A percentile compares a stretch with the other conserved stretches of the same genome.
Conservation (phyloP, 83 land plant species). For the Picea mariana region DNA sequence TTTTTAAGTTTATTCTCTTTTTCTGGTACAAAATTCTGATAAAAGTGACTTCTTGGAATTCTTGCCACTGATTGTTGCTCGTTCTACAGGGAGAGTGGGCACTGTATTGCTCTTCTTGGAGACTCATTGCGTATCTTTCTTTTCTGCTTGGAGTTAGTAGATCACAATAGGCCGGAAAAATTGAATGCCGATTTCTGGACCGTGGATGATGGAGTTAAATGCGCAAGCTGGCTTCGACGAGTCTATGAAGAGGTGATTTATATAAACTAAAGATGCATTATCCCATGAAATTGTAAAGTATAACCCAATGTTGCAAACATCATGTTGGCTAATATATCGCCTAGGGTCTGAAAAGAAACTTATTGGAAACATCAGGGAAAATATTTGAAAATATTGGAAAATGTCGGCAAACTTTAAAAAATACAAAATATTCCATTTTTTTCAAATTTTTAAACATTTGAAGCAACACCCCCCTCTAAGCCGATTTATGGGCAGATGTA, state of each 20-base stretch:
- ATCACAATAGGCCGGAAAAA: conserved; percentile 15
- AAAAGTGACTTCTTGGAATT: not conserved
- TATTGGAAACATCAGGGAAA: no score
- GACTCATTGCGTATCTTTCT: conserved; percentile 50
- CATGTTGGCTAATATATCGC: no score
- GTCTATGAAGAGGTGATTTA: conserved; percentile 64
- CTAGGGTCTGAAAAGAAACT: no score
- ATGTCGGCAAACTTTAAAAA: no score
- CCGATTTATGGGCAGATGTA: no score
- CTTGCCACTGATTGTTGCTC: not conserved
- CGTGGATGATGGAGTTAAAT: conserved; percentile 47
- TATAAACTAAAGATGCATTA: not conserved
- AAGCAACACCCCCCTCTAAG: no score
- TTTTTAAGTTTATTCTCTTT: not conserved
- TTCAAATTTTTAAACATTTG: no score
- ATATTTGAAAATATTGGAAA: no score
- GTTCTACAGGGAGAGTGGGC: conserved; percentile 34
- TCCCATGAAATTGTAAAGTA: not conserved
- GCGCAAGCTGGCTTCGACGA: conserved; percentile 59
- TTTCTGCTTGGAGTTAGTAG: conserved; percentile 44
- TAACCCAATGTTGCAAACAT: no score
- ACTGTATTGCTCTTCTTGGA: conserved; percentile 43
- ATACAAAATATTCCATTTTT: no score
- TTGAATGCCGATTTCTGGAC: conserved; percentile 43
- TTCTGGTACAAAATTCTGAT: not conserved